Conservation (phyloP, 148 eudicot genomes). For the Rhododendron ovatum region DNA sequence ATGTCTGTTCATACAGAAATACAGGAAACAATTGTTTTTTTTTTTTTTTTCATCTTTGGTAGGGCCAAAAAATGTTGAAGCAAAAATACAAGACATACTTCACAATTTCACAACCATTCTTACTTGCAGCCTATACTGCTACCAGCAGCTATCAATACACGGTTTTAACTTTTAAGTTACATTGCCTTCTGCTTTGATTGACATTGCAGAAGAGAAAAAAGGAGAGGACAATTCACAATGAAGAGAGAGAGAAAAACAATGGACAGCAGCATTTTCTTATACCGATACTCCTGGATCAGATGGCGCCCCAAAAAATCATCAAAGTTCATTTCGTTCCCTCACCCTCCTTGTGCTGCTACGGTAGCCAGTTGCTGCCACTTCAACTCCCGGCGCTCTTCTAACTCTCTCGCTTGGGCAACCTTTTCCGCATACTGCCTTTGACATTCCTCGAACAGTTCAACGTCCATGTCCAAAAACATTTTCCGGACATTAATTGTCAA, state of each 20-base stretch:
- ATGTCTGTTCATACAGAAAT: background rate
- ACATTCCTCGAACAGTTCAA: slow-evolving; percentile 54
- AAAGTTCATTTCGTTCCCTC: background rate
- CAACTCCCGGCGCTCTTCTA: slow-evolving; percentile 46
- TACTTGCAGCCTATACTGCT: background rate
- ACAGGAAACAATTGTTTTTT: background rate
- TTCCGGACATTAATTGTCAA: slow-evolving; percentile 61
- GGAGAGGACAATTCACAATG: background rate
- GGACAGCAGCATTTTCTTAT: background rate
- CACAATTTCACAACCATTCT: slow-evolving; percentile 13
- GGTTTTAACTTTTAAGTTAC: slow-evolving; percentile 3
- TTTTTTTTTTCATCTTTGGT: background rate
- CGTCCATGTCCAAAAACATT: slow-evolving; percentile 76
- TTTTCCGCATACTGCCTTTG: slow-evolving; percentile 53
- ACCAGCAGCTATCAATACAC: slow-evolving; percentile 5
- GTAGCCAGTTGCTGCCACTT: slow-evolving; percentile 57
- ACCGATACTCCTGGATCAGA: background rate
- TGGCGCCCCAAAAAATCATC: background rate
- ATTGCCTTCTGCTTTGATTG: slow-evolving; percentile 7
- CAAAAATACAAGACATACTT: slow-evolving; percentile 6
- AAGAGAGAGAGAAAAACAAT: background rate
- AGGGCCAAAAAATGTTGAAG: slow-evolving; percentile 3
- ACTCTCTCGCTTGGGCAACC: slow-evolving; percentile 34
- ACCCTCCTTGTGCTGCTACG: slow-evolving; percentile 34
- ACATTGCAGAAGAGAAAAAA: background rate